Evolutionary conservation across 345 rosid species (phyloP).

Genomic region (Clarkia xantiana): DNA sequence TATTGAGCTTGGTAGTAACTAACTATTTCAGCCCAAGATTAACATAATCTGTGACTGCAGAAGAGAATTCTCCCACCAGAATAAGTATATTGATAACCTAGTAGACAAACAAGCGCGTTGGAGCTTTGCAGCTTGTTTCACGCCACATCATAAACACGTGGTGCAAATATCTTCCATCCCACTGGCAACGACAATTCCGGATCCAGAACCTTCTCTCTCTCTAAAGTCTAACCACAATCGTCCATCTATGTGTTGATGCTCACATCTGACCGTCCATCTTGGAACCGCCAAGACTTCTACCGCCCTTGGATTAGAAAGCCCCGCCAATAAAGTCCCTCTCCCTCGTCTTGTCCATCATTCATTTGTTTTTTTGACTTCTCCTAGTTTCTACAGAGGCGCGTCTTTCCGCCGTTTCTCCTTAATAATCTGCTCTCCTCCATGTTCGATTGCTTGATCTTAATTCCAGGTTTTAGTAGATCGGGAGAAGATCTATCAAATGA

Average conservation of each 20-base stretch:
- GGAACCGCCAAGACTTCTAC: not conserved
- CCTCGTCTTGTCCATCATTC: not conserved
- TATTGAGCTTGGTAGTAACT: too few species aligned
- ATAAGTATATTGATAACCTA: not conserved
- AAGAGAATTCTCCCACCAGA: not conserved
- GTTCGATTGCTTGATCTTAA: too few species aligned
- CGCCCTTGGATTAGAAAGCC: conserved; percentile 2
- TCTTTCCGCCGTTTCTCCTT: not conserved
- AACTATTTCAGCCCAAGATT: not conserved
- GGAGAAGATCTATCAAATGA: not conserved
- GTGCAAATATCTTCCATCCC: not conserved
- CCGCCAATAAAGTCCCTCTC: not conserved
- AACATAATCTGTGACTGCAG: not conserved
- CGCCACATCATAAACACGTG: not conserved
- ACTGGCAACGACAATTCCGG: not conserved
- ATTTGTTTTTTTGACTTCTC: not conserved
- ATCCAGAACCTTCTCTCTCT: conserved; percentile 7
- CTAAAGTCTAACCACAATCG: conserved; percentile 1
- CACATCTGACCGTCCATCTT: conserved; percentile 7
- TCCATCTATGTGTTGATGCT: not conserved
- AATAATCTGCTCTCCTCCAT: not conserved
- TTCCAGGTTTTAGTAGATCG: not conserved
- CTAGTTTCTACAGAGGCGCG: not conserved
- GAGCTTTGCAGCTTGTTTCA: too few species aligned
- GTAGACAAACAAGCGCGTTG: not conserved